Evolutionary conservation across 2,329 filamentous ascomycete species (phyloP), one percentile per base, ranked within the genome.

Genomic region (Chaetomium globosum): DNA sequence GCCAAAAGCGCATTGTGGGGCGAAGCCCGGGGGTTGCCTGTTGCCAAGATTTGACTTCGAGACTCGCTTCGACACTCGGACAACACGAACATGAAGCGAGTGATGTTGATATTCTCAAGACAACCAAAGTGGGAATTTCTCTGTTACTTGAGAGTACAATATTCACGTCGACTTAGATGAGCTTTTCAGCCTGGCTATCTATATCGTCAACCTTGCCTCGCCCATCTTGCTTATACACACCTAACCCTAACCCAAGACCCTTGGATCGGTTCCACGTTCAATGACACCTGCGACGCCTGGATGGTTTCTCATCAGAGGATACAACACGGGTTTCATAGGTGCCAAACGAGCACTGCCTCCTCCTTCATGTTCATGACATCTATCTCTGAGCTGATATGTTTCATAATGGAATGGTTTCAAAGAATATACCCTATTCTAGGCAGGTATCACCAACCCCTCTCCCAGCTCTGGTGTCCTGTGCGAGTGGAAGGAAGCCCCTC

Each of bases 1-100:
- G 30, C 48, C 46, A 28, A 36, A 39, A 43, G 10, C 21, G 36
- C 21, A n/a, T 23, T 46, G 59, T 62, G 59, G 59, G 59, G 36
- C 36, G 26, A 8, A 23, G 6, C 33, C 33, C 3, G 33, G 26
- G 52, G 52, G 61, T 33, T 64, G 61, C 65, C 61, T 64, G n/a
- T 54, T 28, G 57, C 61, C 61, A 64, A 64, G 65, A 52, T 48
- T 30, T 16, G 16, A 7, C 10, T 9, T 53, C n/a, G 28, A 10
- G 13, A 43, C 33, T 36, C 9, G 16, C 5, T 16, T 2, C 33
- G 9, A 36, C 33, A 3, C 39, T 43, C 39, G 12, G 36, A 39
- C 36, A 16, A 43, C 13, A 39, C 36, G 39, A 43, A 43, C 16
- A 19, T 43, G 39, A 43, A 16, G 39, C 16, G 16, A 7, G 16